These are phyloP conservation scores for Dittrichia graveolens DNA, from an alignment of 129 eudicot genomes.

Conservation along the genomic window DNA sequence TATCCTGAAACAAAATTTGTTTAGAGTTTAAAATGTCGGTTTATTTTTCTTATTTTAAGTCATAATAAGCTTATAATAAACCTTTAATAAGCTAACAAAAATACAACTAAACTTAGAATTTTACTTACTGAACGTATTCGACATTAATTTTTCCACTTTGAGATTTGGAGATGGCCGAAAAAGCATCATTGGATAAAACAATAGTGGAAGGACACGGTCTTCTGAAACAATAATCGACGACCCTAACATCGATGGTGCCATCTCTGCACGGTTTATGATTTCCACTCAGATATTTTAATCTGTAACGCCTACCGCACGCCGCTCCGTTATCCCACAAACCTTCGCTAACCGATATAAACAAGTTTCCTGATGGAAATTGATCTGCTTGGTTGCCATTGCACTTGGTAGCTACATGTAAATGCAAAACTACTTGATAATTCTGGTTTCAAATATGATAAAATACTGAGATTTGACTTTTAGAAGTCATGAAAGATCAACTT, in stretches of 20 bases:
- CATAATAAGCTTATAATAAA: background rate
- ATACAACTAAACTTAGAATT: no score
- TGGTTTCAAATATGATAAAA: no score
- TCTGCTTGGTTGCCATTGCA: constrained; percentile 57
- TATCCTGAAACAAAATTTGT: constrained; percentile 15
- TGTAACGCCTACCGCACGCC: constrained; percentile 69
- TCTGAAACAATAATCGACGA: constrained; percentile 52
- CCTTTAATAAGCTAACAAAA: no score
- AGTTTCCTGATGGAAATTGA: constrained; percentile 64
- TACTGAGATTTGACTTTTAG: no score
- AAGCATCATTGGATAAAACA: constrained; percentile 57
- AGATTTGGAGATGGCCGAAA: constrained; percentile 47
- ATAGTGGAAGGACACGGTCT: constrained; percentile 63
- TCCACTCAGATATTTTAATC: constrained; percentile 58
- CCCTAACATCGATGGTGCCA: constrained; percentile 54
- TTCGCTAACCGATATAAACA: constrained; percentile 56
- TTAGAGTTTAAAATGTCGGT: no score
- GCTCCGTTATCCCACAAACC: constrained; percentile 83
- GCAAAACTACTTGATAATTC: background rate
- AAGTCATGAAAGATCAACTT: constrained; percentile 5
- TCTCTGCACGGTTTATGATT: constrained; percentile 54
- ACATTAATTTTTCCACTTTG: constrained; percentile 45
- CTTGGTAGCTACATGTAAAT: constrained; percentile 48
- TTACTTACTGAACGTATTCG: constrained; percentile 48
- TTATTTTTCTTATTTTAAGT: background rate